A percentile compares a stretch with the other conserved stretches of the same genome.
phyloP scores from a whole-genome alignment of 345 rosid species.

The Kernera saxatilis region DNA sequence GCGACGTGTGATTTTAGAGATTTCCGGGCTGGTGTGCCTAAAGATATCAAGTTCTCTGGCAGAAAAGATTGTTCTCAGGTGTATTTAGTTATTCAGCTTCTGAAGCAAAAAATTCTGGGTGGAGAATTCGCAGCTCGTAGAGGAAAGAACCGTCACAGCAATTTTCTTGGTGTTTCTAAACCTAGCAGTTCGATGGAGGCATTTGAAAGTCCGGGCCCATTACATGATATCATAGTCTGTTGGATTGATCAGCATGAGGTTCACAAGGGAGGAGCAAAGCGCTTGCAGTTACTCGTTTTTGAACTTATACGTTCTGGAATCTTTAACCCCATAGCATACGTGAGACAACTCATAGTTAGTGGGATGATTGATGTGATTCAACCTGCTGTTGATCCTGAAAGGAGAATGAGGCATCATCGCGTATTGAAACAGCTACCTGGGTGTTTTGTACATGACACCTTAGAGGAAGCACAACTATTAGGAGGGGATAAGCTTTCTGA shows the following conservation, averaged over 20 bases:
- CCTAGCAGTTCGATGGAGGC: slow-evolving; percentile 36
- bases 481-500: slow-evolving; percentile 60
- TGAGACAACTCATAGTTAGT: slow-evolving; percentile 82
- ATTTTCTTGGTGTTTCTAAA: slow-evolving; percentile 31
- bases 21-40: slow-evolving; percentile 57
- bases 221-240: slow-evolving; percentile 91
- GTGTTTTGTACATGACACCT: slow-evolving; percentile 45
- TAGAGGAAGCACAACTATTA: slow-evolving; percentile 62
- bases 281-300: slow-evolving; percentile 61
- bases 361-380: slow-evolving; percentile 66
- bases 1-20: slow-evolving; percentile 93
- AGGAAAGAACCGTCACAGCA: slow-evolving; percentile 35
- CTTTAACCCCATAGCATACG: slow-evolving; percentile 87
- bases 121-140: slow-evolving; percentile 32
- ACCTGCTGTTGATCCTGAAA: slow-evolving; percentile 43
- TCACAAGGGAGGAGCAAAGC: slow-evolving; percentile 65
- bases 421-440: slow-evolving; percentile 86
- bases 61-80: slow-evolving; percentile 77
- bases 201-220: slow-evolving; percentile 87
- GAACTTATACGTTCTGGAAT: slow-evolving; percentile 84
- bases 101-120: slow-evolving; percentile 67
- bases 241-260: slow-evolving; percentile 98
- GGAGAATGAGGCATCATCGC: slow-evolving; percentile 67
- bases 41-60: slow-evolving; percentile 71
- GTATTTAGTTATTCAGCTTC: slow-evolving; percentile 67